Base-by-base conservation (phyloP, 2,329 filamentous ascomycete genomes). In the Alternaria ethzedia region DNA sequence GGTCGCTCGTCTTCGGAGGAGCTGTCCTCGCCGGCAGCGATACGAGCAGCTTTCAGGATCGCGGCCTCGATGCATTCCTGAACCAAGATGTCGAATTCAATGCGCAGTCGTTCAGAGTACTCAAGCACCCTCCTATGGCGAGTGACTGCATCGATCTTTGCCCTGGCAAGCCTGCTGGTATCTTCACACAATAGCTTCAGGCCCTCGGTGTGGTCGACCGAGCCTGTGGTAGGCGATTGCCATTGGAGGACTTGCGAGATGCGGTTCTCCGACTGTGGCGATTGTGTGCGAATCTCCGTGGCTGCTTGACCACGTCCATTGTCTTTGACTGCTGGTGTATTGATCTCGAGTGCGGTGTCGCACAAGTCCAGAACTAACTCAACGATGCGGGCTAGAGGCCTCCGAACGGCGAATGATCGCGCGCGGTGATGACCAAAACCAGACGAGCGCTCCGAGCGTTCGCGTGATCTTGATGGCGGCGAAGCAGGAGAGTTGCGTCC, bases 61-160 rank as follows among this genome's bases (percentile, higher is more conserved):
- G 96, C 96, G 65, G 93, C 94, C 64, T 96, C 91, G 56, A 99
- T 97, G 77, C 96, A 99, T 72, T 97, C 93, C 75, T 98, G 93
- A 3, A 99, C 95, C 61, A 97, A 86, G 25, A 96, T 88, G 26
- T 95, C 91, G 74, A 97, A 97, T 75, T 99, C 96, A 50, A 97
- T 87, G 5, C 96, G 92, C 67, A 99, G 97, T 30, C 96, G 90
- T 81, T 99, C 96, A 0, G 94, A 90, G 77, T 99, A 99, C 78
- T 99, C 96, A 30, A 99, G 90, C 54, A 98, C 97, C 71, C 91
- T 90, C 54, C 95, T 90, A 79, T 98, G 93, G 32, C 96, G 91
- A 68, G 96, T 89, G 7, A 98, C 92, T 5, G 95, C 92, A 73
- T 99, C 96, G 2, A 98, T 92, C 78, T 99, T 99, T 47, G 91